Percentiles rank a stretch among this genome's conserved stretches.
These are phyloP conservation scores for Lathyrus sativus DNA, from an alignment of 306 rosid genomes.

Conservation along the genomic window DNA sequence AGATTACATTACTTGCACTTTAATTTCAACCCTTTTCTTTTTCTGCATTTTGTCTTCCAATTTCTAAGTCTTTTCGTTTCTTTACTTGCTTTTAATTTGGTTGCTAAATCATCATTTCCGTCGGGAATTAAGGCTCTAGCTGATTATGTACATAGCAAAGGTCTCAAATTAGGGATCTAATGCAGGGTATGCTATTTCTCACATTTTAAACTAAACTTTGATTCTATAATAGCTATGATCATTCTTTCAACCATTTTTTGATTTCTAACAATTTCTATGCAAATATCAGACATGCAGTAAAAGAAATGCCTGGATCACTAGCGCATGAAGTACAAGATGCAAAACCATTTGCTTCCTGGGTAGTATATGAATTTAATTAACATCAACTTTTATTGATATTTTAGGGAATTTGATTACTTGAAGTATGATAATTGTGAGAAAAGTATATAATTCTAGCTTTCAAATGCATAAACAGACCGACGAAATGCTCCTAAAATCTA, in stretches of 20 bases:
- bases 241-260: conserved; percentile 29
- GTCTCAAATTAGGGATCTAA: conserved; percentile 75
- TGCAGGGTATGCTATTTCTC: conserved; percentile 72
- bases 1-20: too few relatives aligned
- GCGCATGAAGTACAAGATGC: conserved; percentile 80
- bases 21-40: too few relatives aligned
- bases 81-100: too few relatives aligned
- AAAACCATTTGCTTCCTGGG: conserved; percentile 80
- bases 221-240: not conserved
- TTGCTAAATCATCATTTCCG: conserved; percentile 63
- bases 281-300: conserved; percentile 67
- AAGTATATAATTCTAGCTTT: conserved; percentile 43
- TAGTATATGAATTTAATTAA: conserved; percentile 32
- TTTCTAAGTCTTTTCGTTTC: too few relatives aligned
- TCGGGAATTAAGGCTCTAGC: conserved; percentile 76
- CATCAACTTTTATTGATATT: not conserved
- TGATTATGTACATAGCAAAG: conserved; percentile 74
- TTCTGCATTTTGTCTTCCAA: too few relatives aligned
- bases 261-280: conserved; percentile 22
- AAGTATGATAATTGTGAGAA: conserved; percentile 75
- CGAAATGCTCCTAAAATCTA: not conserved
- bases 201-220: not conserved
- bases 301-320: conserved; percentile 75
- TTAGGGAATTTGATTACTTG: conserved; percentile 74
- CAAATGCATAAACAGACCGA: not conserved